Evolutionary conservation across 2,329 filamentous ascomycete genomes (phyloP), one percentile per base, ranked within the genome.

Genomic region (Hawksworthiomyces lignivorus): DNA sequence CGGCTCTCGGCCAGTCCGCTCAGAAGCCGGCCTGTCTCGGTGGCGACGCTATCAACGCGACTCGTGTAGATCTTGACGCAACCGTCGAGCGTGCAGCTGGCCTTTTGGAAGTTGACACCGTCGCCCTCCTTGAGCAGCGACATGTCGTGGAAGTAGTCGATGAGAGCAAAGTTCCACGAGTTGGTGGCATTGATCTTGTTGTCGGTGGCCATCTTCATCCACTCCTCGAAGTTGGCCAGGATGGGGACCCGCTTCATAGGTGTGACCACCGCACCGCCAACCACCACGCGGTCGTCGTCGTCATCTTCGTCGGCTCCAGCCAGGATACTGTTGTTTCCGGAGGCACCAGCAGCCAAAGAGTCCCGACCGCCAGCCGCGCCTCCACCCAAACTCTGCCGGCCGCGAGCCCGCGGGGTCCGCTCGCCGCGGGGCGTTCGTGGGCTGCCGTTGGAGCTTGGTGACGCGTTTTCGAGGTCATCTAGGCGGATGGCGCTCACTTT

Each of bases 161-260:
- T 98, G 15, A 98, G 76, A n/a, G 92, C 92, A 65, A 98, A 97
- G 62, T 97, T 97, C 92, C 92, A 98, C 22, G 89, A 96, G 63
- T 98, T 98, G 46, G 84, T 80, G 36, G 92, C 90, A 60, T 97
- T 98, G 72, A 98, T 98, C 65, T 92, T 92, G 68, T 98, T 98
- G 68, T 98, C 92, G 14, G 92, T 97, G 3, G 92, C 92, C 88
- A 98, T 94, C 73, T 97, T 98, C 88, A 98, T 97, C 92, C 90
- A 97, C 61, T 98, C 92, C 62, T 98, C 92, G 55, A 97, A 98
- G 64, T 98, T 98, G 56, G 92, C 92, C 41, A 98, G 71, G 54
- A 98, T 84, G 1, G 92, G 92, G 21, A 95, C 87, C 47, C 89
- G 84, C 73, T 95, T 95, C 83, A 94, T 90, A 41, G 90, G 92